A percentile compares a stretch with the other conserved stretches of the same genome.
Conservation (phyloP, 768 basidiomycete species). For the Rhodosporidiobolus odoratus region DNA sequence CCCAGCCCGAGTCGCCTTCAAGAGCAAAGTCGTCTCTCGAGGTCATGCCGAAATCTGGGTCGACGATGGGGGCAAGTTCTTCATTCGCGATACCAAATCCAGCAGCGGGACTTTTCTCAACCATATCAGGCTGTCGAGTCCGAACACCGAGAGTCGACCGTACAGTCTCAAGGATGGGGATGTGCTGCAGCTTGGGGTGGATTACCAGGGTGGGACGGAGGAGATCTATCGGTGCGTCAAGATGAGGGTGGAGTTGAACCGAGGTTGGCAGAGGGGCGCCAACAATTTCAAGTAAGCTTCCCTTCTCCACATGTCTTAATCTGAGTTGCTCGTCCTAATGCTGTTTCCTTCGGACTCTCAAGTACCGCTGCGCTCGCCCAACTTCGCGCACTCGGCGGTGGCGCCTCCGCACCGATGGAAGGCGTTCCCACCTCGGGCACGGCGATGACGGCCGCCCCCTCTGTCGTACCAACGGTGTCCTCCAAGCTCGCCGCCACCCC, state of each 20-base stretch:
- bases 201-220: conserved; percentile 94
- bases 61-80: conserved; percentile 57
- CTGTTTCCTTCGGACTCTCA: not conserved
- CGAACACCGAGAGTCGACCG: conserved; percentile 71
- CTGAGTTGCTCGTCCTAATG: not conserved
- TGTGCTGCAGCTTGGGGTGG: conserved; percentile 87
- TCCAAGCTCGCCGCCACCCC: conserved; percentile 6
- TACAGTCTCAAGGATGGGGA: conserved; percentile 85
- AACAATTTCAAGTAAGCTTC: conserved; percentile 88
- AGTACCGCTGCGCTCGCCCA: conserved; percentile 67
- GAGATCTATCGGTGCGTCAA: conserved; percentile 97
- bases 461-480: not conserved
- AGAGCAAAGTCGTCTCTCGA: conserved; percentile 88
- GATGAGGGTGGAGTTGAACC: conserved; percentile 80
- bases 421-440: conserved; percentile 11
- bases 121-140: conserved; percentile 78
- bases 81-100: conserved; percentile 81
- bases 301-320: not conserved
- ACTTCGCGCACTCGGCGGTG: conserved; percentile 53
- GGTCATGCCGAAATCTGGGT: conserved; percentile 94
- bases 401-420: conserved; percentile 21
- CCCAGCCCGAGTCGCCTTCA: conserved; percentile 85
- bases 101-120: conserved; percentile 92
- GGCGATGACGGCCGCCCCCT: conserved; percentile 15
- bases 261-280: conserved; percentile 82